A percentile compares a stretch with the other conserved stretches of the same genome.
Conservation (phyloP, 148 eudicot species). For the Persicaria tinctoria region DNA sequence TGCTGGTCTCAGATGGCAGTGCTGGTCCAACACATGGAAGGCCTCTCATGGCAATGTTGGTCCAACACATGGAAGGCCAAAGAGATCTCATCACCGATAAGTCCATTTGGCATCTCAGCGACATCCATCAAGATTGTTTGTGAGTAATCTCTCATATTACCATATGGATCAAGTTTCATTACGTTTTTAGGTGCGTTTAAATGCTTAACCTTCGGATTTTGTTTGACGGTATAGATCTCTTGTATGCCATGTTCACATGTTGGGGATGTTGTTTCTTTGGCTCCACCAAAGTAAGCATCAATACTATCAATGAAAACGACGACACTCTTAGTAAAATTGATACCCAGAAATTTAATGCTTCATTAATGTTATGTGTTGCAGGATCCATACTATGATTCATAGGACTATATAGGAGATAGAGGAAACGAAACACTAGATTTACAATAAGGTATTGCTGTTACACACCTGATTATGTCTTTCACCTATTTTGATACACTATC, state of each 20-base stretch:
- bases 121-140: constrained; percentile 72
- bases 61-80: constrained; percentile 40
- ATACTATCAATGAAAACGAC: not conserved
- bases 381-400: constrained; percentile 88
- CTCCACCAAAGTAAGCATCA: constrained; percentile 52
- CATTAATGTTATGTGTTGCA: constrained; percentile 13
- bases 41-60: too few relatives aligned
- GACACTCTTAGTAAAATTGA: not conserved
- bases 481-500: too few relatives aligned
- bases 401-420: constrained; percentile 64
- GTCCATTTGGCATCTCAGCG: constrained; percentile 78
- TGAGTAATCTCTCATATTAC: constrained; percentile 24
- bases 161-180: not conserved
- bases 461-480: not conserved
- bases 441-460: constrained; percentile 48
- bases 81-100: constrained; percentile 63
- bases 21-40: constrained; percentile 22
- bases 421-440: constrained; percentile 87
- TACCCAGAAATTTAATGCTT: not conserved
- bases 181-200: not conserved
- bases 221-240: constrained; percentile 30
- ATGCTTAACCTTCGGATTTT: not conserved
- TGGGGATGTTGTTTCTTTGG: constrained; percentile 94
- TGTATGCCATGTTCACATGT: constrained; percentile 65
- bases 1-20: constrained; percentile 15